phyloP scores from a whole-genome alignment of 345 rosid species.

The Linum trigynum region DNA sequence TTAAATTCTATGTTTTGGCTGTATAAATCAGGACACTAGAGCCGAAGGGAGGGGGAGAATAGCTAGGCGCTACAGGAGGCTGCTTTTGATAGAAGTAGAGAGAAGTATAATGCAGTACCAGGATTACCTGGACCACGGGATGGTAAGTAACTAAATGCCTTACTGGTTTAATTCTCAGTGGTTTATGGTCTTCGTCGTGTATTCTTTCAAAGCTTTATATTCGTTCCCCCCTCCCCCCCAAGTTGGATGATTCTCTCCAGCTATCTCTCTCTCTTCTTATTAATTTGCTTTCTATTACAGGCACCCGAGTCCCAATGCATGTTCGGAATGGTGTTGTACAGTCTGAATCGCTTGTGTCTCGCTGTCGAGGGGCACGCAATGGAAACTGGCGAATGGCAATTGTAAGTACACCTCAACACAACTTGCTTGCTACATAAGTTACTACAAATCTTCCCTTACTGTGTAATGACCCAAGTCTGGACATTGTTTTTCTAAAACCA shows the following conservation, averaged over 20 bases:
- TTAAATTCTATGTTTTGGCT: slow-evolving; percentile 1
- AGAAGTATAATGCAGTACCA: slow-evolving; percentile 75
- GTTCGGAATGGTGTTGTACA: slow-evolving; percentile 67
- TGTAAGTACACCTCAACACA: slow-evolving; percentile 33
- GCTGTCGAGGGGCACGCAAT: slow-evolving; percentile 69
- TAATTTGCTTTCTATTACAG: slow-evolving; percentile 25
- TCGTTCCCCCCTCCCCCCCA: background rate
- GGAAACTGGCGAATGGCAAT: slow-evolving; percentile 77
- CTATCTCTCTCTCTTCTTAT: background rate
- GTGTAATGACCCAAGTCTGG: background rate
- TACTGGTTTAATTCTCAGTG: background rate
- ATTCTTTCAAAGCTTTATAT: too few relatives aligned
- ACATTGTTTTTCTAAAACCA: slow-evolving; percentile 15
- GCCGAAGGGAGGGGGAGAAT: slow-evolving; percentile 91
- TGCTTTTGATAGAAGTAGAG: slow-evolving; percentile 73
- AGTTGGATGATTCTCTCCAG: background rate
- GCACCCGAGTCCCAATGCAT: slow-evolving; percentile 63
- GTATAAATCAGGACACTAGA: slow-evolving; percentile 54
- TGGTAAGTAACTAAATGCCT: slow-evolving; percentile 37
- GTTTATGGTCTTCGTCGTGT: background rate
- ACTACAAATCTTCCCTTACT: too few relatives aligned
- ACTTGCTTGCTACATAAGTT: background rate
- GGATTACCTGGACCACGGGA: slow-evolving; percentile 59
- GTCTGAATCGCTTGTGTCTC: slow-evolving; percentile 55
- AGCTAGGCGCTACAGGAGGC: slow-evolving; percentile 74